A percentile compares a stretch with the other conserved stretches of the same genome.
These are phyloP conservation scores for Fusarium tanahbumbuense DNA, from an alignment of 2,329 filamentous ascomycete genomes.

Conservation along the genomic window DNA sequence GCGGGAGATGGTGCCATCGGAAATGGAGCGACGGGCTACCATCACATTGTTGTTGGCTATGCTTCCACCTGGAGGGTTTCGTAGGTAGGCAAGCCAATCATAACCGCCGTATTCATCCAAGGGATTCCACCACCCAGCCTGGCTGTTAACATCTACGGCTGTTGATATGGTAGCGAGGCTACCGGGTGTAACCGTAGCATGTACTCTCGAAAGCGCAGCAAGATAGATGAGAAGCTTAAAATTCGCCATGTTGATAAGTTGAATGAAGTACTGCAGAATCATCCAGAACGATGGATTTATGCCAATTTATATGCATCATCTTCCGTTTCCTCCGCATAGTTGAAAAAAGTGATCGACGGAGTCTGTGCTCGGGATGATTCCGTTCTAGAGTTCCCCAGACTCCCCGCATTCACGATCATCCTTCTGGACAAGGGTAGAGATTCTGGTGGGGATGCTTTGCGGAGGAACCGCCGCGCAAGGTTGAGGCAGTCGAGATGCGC, in stretches of 20 bases:
- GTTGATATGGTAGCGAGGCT: slow-evolving; percentile 8
- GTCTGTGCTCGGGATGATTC: neutral
- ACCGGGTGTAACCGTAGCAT: neutral
- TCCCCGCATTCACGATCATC: neutral
- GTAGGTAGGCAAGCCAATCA: slow-evolving; percentile 40
- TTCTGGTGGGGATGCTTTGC: neutral
- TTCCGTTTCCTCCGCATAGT: neutral
- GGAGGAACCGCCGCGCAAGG: neutral
- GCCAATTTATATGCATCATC: neutral
- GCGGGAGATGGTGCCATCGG: slow-evolving; percentile 33
- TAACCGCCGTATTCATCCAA: slow-evolving; percentile 44
- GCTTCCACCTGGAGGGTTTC: slow-evolving; percentile 40
- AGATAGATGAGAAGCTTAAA: neutral
- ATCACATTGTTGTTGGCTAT: slow-evolving; percentile 44
- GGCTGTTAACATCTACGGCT: slow-evolving; percentile 40
- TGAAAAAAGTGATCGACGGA: neutral
- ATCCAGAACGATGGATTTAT: fast-evolving
- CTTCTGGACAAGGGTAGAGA: neutral
- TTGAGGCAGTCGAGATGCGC: neutral
- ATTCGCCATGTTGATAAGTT: neutral
- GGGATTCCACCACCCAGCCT: slow-evolving; percentile 45
- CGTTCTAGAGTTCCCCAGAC: neutral
- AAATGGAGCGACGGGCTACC: slow-evolving; percentile 37
- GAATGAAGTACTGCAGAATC: neutral
- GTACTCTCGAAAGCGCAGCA: neutral